Base-by-base conservation (phyloP, 768 basidiomycete genomes). In the Pisolithus albus region DNA sequence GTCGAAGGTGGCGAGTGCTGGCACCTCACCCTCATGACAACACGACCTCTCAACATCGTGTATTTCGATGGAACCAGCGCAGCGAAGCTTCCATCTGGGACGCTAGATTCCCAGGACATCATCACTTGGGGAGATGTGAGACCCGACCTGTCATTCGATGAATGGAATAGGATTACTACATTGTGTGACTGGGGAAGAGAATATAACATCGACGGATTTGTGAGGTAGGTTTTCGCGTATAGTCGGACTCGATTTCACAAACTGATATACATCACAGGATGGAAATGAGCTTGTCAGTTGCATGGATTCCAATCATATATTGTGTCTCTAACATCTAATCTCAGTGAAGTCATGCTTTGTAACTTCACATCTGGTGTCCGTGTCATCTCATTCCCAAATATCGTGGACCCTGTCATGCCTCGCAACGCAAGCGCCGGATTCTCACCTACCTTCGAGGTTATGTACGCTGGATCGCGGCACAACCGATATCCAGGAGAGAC, bases 201-300 rank as follows among this genome's bases (percentile, higher is more conserved):
- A 19, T 41, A 41, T 19, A 19, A 11, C 18, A 4, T 41, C 4
- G 30, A 32, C 11, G 30, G 30, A 32, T 32, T 32, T 32, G 30
- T 32, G 13, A 34, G 34, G 34, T 15, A 34, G 34, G 34, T 13
- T 34, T 34, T 34, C 34, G 34, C 13, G 34, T 34, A 34, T 34
- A 34, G 13, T 13, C 5, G 13, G 11, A 34, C 34, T 15, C 13
- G 13, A 11, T 15, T 34, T 34, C 34, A 5, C 2, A 13, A 15
- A 34, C 5, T 34, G 34, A 34, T 15, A 5, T 34, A 4, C 34
- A 34, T 13, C 44, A 7, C 28, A 76, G 73, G 53, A 76, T 76
- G 76, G 73, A 76, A 67, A 70, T 72, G 68, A 69, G 75, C 54
- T 77, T 80, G 75, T 77, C 53, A 56, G 75, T 63, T 23, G 34